Percentiles rank a stretch among this genome's conserved stretches.
Evolutionary conservation across 352 stramenopile species (phyloP).

Genomic region (Lagenidium giganteum): DNA sequence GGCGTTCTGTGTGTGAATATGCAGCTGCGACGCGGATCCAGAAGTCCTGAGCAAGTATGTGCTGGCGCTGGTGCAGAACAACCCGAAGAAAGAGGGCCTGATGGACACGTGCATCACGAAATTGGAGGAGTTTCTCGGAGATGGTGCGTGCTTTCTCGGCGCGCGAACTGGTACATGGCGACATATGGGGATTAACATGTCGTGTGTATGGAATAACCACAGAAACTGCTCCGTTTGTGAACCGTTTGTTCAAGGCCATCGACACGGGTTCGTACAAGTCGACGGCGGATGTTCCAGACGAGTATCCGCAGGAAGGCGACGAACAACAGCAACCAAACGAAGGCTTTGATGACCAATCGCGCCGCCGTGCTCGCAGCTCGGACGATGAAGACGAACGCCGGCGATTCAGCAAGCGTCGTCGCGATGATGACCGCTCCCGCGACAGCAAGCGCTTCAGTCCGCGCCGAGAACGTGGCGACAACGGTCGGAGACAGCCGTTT

Average conservation of each 20-base stretch:
- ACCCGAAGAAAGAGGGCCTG: slow-evolving; percentile 66
- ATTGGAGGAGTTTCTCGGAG: slow-evolving; percentile 81
- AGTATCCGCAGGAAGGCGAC: background rate
- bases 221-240: slow-evolving; percentile 77
- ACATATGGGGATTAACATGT: too few relatives aligned
- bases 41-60: slow-evolving; percentile 88
- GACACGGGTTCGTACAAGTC: slow-evolving; percentile 53
- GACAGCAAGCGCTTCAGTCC: slow-evolving; percentile 9
- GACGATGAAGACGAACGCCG: slow-evolving; percentile 57
- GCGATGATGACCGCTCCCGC: slow-evolving; percentile 38
- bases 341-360: slow-evolving; percentile 19
- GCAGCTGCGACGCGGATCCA: slow-evolving; percentile 79
- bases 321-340: slow-evolving; percentile 5
- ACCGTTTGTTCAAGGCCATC: slow-evolving; percentile 61
- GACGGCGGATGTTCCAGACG: too few relatives aligned
- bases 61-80: slow-evolving; percentile 77
- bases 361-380: slow-evolving; percentile 24
- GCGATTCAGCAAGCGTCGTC: slow-evolving; percentile 50
- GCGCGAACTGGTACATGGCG: too few relatives aligned
- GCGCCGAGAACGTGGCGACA: slow-evolving; percentile 14
- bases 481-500: slow-evolving; percentile 20
- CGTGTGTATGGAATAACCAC: background rate
- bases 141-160: slow-evolving; percentile 39
- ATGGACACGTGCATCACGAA: slow-evolving; percentile 70
- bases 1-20: slow-evolving; percentile 6